Evolutionary conservation across 345 rosid species (phyloP).

Genomic region (Hypericum perforatum): DNA sequence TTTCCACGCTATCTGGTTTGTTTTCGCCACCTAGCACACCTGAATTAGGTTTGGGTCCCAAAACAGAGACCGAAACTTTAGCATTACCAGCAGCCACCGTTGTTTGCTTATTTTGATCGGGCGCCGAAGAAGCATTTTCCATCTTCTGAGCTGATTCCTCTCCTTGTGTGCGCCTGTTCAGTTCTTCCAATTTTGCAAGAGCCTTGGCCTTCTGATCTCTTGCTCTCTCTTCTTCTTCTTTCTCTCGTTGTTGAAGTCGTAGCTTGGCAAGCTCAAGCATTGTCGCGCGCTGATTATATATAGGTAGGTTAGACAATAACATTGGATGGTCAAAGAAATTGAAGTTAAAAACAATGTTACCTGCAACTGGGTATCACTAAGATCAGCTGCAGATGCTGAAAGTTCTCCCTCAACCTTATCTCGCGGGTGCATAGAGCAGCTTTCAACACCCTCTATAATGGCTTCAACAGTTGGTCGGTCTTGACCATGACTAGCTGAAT

Average conservation of each 20-base stretch:
- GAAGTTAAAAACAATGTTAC: constrained; percentile 18
- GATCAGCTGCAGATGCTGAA: constrained; percentile 27
- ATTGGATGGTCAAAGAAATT: background rate
- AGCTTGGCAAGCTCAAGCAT: constrained; percentile 69
- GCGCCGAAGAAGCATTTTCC: constrained; percentile 26
- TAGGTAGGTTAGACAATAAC: background rate
- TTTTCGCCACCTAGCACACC: constrained; percentile 21
- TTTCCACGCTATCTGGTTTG: constrained; percentile 24
- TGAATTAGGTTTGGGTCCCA: constrained; percentile 15
- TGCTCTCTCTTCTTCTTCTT: constrained; percentile 84
- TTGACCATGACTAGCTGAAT: constrained; percentile 26
- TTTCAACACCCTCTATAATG: constrained; percentile 13
- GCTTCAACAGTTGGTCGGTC: constrained; percentile 22
- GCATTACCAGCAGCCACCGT: constrained; percentile 13
- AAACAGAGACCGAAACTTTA: constrained; percentile 17
- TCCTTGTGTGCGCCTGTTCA: constrained; percentile 59
- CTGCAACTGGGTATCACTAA: constrained; percentile 44
- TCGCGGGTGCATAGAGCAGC: constrained; percentile 21
- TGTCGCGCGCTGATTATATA: constrained; percentile 49
- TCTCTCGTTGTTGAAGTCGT: constrained; percentile 54
- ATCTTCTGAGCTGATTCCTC: constrained; percentile 33
- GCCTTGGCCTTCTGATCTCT: constrained; percentile 92
- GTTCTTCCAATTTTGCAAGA: constrained; percentile 66
- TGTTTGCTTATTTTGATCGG: constrained; percentile 26
- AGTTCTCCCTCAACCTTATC: constrained; percentile 37